A percentile compares a stretch with the other conserved stretches of the same genome.
Conservation (phyloP, 345 rosid species). For the Mercurialis annua region DNA sequence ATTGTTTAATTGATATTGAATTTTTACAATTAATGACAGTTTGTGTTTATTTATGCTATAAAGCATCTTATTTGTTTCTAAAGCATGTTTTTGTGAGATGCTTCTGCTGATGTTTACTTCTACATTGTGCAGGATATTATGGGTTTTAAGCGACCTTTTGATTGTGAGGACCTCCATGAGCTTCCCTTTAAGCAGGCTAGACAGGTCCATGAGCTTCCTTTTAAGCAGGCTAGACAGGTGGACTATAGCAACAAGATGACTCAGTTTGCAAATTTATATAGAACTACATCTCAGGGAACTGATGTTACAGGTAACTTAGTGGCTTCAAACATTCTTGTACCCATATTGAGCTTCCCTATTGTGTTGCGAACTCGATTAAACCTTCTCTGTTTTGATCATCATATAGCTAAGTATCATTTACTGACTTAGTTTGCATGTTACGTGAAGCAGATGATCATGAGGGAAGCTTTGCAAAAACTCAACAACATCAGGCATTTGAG, state of each 20-base stretch:
- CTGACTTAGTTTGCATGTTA: too few relatives aligned
- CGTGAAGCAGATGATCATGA: constrained; percentile 25
- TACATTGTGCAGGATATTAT: constrained; percentile 15
- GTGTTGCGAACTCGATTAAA: background rate
- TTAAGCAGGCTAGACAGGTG: constrained; percentile 24
- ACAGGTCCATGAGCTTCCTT: constrained; percentile 24
- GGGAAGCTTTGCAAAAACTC: constrained; percentile 23
- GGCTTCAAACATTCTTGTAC: background rate
- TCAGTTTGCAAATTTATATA: background rate
- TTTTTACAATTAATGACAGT: background rate
- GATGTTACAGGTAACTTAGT: background rate
- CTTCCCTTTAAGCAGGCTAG: constrained; percentile 22
- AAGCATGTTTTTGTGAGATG: background rate
- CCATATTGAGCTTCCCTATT: background rate
- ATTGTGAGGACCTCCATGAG: constrained; percentile 15
- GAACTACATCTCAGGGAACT: background rate
- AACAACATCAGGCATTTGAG: constrained; percentile 27
- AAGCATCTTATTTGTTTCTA: background rate
- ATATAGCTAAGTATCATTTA: background rate
- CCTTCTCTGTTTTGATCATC: background rate
- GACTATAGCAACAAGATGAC: constrained; percentile 18
- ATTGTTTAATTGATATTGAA: background rate
- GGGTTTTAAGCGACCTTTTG: constrained; percentile 26
- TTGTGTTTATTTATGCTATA: background rate
- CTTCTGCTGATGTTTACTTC: background rate